phyloP scores from a whole-genome alignment of 2,329 filamentous ascomycete genomes.

The Endothia cerciana region DNA sequence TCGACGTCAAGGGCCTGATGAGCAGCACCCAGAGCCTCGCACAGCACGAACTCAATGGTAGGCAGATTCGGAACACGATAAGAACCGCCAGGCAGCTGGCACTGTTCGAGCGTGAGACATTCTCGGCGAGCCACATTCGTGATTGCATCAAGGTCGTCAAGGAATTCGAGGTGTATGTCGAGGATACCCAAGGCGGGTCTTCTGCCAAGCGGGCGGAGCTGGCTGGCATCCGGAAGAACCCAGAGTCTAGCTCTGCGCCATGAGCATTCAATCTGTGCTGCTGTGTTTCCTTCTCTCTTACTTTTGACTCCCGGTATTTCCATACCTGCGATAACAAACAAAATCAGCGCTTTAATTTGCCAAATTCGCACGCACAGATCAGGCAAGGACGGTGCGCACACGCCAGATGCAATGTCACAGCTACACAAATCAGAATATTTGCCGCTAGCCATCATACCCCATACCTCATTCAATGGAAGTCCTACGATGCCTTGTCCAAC shows the following conservation, averaged over 20 bases:
- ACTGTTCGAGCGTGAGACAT: not conserved
- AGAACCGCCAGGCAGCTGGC: not conserved
- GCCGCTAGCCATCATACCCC: too few relatives aligned
- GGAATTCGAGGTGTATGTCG: not conserved
- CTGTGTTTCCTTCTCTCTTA: not conserved
- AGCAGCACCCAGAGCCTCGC: not conserved
- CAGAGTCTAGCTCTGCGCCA: not conserved
- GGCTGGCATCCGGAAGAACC: not conserved
- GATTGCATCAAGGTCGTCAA: not conserved
- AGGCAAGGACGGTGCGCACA: too few relatives aligned
- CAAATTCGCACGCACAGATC: too few relatives aligned
- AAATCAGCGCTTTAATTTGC: not conserved
- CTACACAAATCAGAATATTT: too few relatives aligned
- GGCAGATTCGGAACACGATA: slow-evolving; percentile 16
- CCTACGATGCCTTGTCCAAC: too few relatives aligned
- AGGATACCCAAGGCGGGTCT: not conserved
- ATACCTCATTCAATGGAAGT: too few relatives aligned
- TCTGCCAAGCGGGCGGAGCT: not conserved
- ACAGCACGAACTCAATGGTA: not conserved
- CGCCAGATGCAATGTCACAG: too few relatives aligned
- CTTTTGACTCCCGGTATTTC: not conserved
- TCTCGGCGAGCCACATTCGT: not conserved
- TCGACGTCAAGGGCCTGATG: slow-evolving; percentile 14
- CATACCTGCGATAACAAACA: not conserved
- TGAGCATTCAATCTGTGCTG: not conserved